phyloP scores from a whole-genome alignment of 768 basidiomycete species.

The Termitomyces sp. region DNA sequence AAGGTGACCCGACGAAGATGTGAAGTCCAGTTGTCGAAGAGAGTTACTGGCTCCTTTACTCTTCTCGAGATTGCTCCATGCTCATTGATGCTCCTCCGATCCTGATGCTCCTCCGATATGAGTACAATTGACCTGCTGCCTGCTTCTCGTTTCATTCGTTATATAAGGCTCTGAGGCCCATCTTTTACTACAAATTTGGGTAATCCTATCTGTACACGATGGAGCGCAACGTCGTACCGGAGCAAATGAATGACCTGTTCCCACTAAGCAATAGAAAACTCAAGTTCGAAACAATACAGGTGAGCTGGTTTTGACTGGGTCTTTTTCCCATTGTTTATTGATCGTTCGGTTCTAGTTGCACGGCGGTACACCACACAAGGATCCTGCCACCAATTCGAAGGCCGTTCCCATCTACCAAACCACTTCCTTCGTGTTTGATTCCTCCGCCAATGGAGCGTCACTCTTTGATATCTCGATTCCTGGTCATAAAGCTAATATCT shows the following conservation, averaged over 20 bases:
- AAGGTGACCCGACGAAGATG: no score
- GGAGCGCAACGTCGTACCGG: constrained; percentile 9
- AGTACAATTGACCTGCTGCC: neutral
- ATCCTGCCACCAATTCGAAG: constrained; percentile 49
- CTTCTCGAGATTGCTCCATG: constrained; percentile 4
- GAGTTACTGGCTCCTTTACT: neutral
- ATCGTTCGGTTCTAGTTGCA: constrained; percentile 41
- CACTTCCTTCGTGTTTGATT: constrained; percentile 51
- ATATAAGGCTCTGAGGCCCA: neutral
- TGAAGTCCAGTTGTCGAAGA: no score
- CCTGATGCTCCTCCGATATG: neutral
- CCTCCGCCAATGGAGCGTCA: constrained; percentile 34
- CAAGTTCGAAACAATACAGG: constrained; percentile 46
- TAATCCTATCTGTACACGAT: neutral
- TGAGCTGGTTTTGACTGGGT: neutral
- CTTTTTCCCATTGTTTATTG: neutral
- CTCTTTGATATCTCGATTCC: constrained; percentile 6
- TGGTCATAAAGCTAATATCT: constrained; percentile 10
- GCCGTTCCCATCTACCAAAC: constrained; percentile 60
- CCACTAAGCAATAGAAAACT: constrained; percentile 23
- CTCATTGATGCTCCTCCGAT: neutral
- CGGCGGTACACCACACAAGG: constrained; percentile 45
- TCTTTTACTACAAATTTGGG: neutral
- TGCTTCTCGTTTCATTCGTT: neutral
- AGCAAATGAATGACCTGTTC: constrained; percentile 20